Evolutionary conservation across 1,139 yeast genomes (phyloP).

Genomic region (Taphrina communis): DNA sequence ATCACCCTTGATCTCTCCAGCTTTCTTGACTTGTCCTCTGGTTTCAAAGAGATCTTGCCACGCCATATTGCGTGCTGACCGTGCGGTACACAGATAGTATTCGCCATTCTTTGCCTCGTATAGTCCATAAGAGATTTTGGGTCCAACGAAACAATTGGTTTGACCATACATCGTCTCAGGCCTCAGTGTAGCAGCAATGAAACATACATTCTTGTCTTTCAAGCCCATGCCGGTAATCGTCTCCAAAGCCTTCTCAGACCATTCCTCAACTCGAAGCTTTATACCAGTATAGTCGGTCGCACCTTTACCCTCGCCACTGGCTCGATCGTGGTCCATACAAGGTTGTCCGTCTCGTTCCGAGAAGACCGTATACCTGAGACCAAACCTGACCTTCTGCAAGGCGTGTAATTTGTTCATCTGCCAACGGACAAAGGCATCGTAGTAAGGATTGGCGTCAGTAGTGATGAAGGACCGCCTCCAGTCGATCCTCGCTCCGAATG

Average conservation of each 20-base stretch:
- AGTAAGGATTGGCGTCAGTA: conserved; percentile 92
- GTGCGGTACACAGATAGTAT: conserved; percentile 85
- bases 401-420: conserved; percentile 88
- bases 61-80: conserved; percentile 98
- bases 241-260: conserved; percentile 61
- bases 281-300: conserved; percentile 97
- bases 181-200: conserved; percentile 96
- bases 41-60: conserved; percentile 90
- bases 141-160: conserved; percentile 96
- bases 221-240: conserved; percentile 56
- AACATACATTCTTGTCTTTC: conserved; percentile 66
- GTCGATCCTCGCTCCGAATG: conserved; percentile 92
- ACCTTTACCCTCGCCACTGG: conserved; percentile 93
- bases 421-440: conserved; percentile 96
- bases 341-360: conserved; percentile 99
- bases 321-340: conserved; percentile 99
- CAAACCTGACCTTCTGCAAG: conserved; percentile 90
- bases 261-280: conserved; percentile 74
- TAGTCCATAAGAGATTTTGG: conserved; percentile 88
- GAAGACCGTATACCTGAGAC: conserved; percentile 96
- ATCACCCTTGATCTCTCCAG: conserved; percentile 68
- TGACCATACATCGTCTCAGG: conserved; percentile 99
- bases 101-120: conserved; percentile 76
- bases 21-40: conserved; percentile 77
- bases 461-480: conserved; percentile 98